Base-by-base conservation (phyloP, 2,329 filamentous ascomycete species). In the Aciculosporium take region DNA sequence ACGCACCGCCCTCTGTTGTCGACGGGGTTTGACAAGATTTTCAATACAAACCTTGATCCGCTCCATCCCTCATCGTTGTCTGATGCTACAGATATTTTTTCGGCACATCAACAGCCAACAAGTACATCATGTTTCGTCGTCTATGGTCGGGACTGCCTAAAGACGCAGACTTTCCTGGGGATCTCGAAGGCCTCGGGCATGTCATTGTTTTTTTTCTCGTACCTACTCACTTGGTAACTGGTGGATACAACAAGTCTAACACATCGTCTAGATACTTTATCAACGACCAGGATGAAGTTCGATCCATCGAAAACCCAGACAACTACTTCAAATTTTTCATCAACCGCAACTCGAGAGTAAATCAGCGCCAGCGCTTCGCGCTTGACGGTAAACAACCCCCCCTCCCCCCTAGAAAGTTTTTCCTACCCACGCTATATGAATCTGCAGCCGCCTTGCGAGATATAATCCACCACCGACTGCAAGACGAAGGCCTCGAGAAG, bases 261-360 rank as follows among this genome's bases (percentile, higher is more conserved):
- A 5, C 2, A n/a, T 35, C 13, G 17, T 41, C 17, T 45, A 88
- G 85, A 33, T 93, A 87, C 61, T 88, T 84, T 56, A 61, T 94
- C 61, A 87, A 84, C 50, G 69, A 79, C 0, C 60, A 77, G 0
- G 84, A 89, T 49, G 76, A 89, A 53, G 73, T 94, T 46, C 78
- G 83, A 37, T 78, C 69, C 46, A 79, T 84, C 41, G 65, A 72
- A 18, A 65, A 85, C 28, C 78, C 81, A 0, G 69, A 80, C 23
- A 66, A 72, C 48, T 80, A 79, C 54, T 94, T 85, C 66, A 73
- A 84, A 50, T 94, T 72, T 67, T 80, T 77, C 56, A 60, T 83
- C 40, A 81, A 74, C 56, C 78, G 75, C 50, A 87, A 86, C 58
- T 66, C 74, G n/a, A 78, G 86, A 29, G 71, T 81, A 61, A 94